These are phyloP conservation scores for Nyctanthes arbortristis DNA, from an alignment of 257 asterid species.

Conservation along the genomic window DNA sequence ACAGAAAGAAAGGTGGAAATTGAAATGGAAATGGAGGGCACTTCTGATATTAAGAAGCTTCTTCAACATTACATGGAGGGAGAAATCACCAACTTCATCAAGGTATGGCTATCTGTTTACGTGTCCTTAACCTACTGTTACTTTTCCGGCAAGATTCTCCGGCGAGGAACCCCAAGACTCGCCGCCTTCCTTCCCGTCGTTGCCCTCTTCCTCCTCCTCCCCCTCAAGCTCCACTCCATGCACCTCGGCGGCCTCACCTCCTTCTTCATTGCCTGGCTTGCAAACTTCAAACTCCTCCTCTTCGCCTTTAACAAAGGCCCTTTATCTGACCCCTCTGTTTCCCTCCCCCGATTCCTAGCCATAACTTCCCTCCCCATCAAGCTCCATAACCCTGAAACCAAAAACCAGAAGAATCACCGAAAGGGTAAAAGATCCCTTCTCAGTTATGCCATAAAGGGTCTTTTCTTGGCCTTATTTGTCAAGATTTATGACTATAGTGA, in stretches of 20 bases:
- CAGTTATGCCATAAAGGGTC: constrained; percentile 48
- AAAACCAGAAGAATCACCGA: neutral
- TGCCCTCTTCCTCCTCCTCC: constrained; percentile 53
- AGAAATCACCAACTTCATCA: constrained; percentile 51
- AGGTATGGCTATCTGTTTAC: constrained; percentile 55
- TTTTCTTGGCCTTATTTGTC: constrained; percentile 40
- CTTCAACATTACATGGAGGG: constrained; percentile 51
- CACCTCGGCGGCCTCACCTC: constrained; percentile 53
- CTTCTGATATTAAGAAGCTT: constrained; percentile 25
- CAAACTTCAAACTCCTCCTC: constrained; percentile 70
- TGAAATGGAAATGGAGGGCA: constrained; percentile 31
- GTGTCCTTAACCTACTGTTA: constrained; percentile 47
- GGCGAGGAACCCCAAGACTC: constrained; percentile 41
- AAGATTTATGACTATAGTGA: constrained; percentile 40
- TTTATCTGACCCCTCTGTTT: constrained; percentile 43
- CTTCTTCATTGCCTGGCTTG: constrained; percentile 75
- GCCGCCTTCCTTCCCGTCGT: constrained; percentile 55
- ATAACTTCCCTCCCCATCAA: constrained; percentile 70
- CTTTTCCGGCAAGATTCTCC: constrained; percentile 36
- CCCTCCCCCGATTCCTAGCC: constrained; percentile 52
- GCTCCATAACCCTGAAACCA: constrained; percentile 9
- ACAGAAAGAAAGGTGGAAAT: neutral
- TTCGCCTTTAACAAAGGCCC: constrained; percentile 59
- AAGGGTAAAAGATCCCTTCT: too few species aligned
- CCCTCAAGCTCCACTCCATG: constrained; percentile 51